Percentiles rank a stretch among this genome's conserved stretches.
Evolutionary conservation across 495 filamentous ascomycete genomes (phyloP).

Genomic region (Aspergillus carlsbadensis): DNA sequence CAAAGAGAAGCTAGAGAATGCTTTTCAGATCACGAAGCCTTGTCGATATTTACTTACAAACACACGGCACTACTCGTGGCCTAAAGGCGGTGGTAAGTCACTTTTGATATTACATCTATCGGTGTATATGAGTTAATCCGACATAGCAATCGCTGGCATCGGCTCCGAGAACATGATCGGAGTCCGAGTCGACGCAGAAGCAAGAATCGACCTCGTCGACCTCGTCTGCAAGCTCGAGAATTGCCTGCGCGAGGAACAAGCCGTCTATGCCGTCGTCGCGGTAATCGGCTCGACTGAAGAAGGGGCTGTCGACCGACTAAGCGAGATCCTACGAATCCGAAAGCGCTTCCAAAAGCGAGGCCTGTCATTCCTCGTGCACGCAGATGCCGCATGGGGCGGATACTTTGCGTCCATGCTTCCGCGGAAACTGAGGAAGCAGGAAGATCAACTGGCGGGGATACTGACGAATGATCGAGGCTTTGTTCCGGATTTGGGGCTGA

Average conservation of each 20-base stretch:
- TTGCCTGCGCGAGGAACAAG: slow-evolving; percentile 25
- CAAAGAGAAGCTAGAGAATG: slow-evolving; percentile 26
- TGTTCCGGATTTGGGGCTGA: slow-evolving; percentile 11
- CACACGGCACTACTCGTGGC: slow-evolving; percentile 51
- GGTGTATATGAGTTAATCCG: background rate
- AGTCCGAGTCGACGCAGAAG: slow-evolving; percentile 36
- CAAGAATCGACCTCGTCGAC: slow-evolving; percentile 32
- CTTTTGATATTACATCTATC: background rate
- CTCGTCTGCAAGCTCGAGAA: slow-evolving; percentile 27
- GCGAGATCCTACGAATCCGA: slow-evolving; percentile 36
- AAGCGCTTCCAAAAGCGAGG: slow-evolving; percentile 35
- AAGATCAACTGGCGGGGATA: background rate
- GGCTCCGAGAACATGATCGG: slow-evolving; percentile 39
- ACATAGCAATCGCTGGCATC: slow-evolving; percentile 34
- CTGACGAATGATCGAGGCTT: slow-evolving; percentile 3
- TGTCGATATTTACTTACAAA: slow-evolving; percentile 32
- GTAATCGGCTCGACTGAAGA: slow-evolving; percentile 36
- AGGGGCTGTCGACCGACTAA: slow-evolving; percentile 42
- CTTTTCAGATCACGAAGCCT: slow-evolving; percentile 29
- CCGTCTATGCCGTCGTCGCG: slow-evolving; percentile 34
- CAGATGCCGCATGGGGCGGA: slow-evolving; percentile 51
- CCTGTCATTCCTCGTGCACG: slow-evolving; percentile 43
- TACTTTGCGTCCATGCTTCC: slow-evolving; percentile 47
- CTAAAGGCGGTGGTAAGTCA: slow-evolving; percentile 40
- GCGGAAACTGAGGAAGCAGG: background rate